Percentiles rank a stretch among this genome's conserved stretches.
Conservation (phyloP, 768 basidiomycete species). For the Russula olivacea region DNA sequence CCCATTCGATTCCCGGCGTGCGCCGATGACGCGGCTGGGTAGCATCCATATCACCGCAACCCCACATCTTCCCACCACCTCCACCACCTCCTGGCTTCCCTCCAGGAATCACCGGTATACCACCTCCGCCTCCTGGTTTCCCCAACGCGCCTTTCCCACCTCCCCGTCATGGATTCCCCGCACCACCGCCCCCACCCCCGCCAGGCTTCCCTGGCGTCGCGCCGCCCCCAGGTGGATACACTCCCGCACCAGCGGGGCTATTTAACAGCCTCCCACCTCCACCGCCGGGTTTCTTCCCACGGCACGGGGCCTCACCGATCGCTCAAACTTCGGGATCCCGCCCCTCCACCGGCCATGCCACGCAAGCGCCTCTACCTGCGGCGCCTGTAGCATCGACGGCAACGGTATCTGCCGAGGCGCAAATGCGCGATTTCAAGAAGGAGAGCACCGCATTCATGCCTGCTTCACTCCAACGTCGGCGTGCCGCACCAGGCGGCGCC, state of each 20-base stretch:
- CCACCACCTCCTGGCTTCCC: slow-evolving; percentile 20
- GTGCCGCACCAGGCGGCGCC: slow-evolving; percentile 24
- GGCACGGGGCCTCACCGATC: slow-evolving; percentile 34
- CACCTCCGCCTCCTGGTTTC: slow-evolving; percentile 17
- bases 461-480: slow-evolving; percentile 71
- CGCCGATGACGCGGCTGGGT: slow-evolving; percentile 13
- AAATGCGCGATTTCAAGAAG: slow-evolving; percentile 89
- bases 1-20: slow-evolving; percentile 30
- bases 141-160: slow-evolving; percentile 9
- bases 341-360: slow-evolving; percentile 25
- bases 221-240: slow-evolving; percentile 27
- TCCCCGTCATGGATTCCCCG: slow-evolving; percentile 12
- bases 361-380: slow-evolving; percentile 33
- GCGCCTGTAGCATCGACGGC: slow-evolving; percentile 46
- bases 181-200: slow-evolving; percentile 29
- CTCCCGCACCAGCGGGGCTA: slow-evolving; percentile 32
- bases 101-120: slow-evolving; percentile 23
- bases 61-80: slow-evolving; percentile 26
- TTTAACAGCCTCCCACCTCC: slow-evolving; percentile 22
- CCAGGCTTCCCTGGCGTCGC: slow-evolving; percentile 25
- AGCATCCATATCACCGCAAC: slow-evolving; percentile 27
- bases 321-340: slow-evolving; percentile 15
- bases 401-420: slow-evolving; percentile 76
- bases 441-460: slow-evolving; percentile 94
- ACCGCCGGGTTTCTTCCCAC: slow-evolving; percentile 54